phyloP scores from a whole-genome alignment of 257 asterid genomes.

The Cynanchum wilfordii region DNA sequence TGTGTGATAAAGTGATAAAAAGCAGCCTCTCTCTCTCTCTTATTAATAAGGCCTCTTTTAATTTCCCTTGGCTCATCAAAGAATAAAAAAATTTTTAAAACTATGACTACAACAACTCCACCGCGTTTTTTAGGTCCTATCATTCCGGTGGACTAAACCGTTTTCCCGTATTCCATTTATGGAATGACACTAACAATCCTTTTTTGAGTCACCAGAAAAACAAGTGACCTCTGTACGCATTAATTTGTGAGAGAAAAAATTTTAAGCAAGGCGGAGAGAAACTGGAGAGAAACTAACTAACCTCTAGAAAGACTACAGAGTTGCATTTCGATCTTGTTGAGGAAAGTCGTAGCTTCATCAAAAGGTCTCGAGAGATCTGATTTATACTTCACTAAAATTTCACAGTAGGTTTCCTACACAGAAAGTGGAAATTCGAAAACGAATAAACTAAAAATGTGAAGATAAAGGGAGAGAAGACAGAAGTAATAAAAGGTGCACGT shows the following conservation, averaged over 20 bases:
- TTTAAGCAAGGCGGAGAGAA: not conserved
- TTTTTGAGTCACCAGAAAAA: not conserved
- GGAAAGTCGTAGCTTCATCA: constrained; percentile 78
- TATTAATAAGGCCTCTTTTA: not conserved
- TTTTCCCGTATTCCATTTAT: not conserved
- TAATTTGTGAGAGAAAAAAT: not conserved
- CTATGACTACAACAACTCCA: not conserved
- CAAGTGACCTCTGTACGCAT: not conserved
- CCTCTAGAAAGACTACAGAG: constrained; percentile 65
- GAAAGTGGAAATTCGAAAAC: not conserved
- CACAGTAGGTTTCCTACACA: constrained; percentile 62
- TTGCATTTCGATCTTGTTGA: constrained; percentile 58
- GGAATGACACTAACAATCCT: not conserved
- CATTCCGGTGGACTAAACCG: not conserved
- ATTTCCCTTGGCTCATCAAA: not conserved
- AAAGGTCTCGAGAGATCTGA: constrained; percentile 75
- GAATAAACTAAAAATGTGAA: not conserved
- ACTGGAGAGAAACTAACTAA: constrained; percentile 6
- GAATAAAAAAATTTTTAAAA: not conserved
- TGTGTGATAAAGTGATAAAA: not conserved
- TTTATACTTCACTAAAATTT: constrained; percentile 62
- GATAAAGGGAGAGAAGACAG: not conserved
- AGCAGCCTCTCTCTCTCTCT: not conserved
- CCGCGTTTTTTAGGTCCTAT: not conserved
- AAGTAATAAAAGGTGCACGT: not conserved